Conservation (phyloP, 1,284 basidiomycete genomes). For the Gomphus bonarii region DNA sequence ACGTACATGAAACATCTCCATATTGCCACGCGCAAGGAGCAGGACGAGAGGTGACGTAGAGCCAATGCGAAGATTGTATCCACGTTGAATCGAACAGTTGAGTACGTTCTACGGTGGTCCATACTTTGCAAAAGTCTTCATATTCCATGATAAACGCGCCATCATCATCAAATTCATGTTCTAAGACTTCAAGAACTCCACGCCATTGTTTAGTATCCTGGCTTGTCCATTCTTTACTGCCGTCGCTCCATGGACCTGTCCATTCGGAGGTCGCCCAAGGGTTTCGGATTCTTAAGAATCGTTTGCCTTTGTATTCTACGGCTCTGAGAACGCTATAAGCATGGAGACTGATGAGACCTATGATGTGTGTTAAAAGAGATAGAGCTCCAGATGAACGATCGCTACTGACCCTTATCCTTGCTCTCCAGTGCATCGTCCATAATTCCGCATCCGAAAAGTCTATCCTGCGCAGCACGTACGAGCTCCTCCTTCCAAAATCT, state of each 20-base stretch:
- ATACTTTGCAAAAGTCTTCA: slow-evolving; percentile 36
- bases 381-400: no score
- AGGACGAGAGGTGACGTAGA: slow-evolving; percentile 27
- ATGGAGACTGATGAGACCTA: slow-evolving; percentile 20
- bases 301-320: slow-evolving; percentile 35
- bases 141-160: slow-evolving; percentile 51
- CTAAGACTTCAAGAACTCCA: slow-evolving; percentile 27
- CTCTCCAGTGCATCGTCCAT: neutral
- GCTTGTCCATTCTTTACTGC: slow-evolving; percentile 36
- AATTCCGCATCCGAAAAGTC: slow-evolving; percentile 30
- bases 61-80: slow-evolving; percentile 39
- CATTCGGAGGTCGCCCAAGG: slow-evolving; percentile 43
- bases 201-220: slow-evolving; percentile 27
- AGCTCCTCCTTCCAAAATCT: slow-evolving; percentile 19
- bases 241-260: slow-evolving; percentile 43
- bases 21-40: slow-evolving; percentile 32
- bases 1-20: slow-evolving; percentile 40
- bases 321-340: slow-evolving; percentile 43
- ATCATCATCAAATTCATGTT: slow-evolving; percentile 37
- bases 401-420: neutral
- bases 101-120: slow-evolving; percentile 34
- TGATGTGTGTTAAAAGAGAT: no score
- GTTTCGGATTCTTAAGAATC: slow-evolving; percentile 42
- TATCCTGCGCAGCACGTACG: slow-evolving; percentile 29
- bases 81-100: slow-evolving; percentile 37